phyloP scores from a whole-genome alignment of 2,329 filamentous ascomycete genomes.

The Didymella pinodella region DNA sequence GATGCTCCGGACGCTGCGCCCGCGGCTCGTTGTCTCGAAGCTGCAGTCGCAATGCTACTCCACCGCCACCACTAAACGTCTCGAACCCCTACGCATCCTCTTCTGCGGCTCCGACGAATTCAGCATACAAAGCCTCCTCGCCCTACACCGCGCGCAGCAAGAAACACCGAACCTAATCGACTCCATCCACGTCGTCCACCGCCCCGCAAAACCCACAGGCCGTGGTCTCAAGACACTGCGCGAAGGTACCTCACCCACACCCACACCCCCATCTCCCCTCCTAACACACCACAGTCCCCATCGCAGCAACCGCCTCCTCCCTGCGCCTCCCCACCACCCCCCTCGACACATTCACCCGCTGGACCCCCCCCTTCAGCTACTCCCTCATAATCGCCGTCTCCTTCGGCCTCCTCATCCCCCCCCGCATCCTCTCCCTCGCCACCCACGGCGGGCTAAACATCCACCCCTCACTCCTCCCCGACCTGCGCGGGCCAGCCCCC shows the following conservation, averaged over 20 bases:
- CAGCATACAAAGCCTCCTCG: conserved; percentile 78
- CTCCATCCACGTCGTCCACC: conserved; percentile 86
- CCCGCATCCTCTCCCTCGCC: conserved; percentile 71
- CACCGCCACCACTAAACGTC: not conserved
- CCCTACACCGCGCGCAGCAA: conserved; percentile 69
- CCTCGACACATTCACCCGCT: conserved; percentile 81
- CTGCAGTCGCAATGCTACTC: not conserved
- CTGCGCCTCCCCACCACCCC: conserved; percentile 70
- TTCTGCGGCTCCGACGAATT: conserved; percentile 96
- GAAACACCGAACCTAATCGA: conserved; percentile 49
- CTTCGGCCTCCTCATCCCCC: conserved; percentile 89
- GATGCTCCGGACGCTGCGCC: conserved; percentile 37
- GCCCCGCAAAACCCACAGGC: conserved; percentile 79
- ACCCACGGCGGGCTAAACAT: conserved; percentile 91
- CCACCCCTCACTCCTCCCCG: conserved; percentile 88
- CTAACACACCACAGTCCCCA: conserved; percentile 67
- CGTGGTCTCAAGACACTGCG: conserved; percentile 74
- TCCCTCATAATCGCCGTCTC: conserved; percentile 92
- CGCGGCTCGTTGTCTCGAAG: conserved; percentile 17
- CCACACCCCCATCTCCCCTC: too few species aligned
- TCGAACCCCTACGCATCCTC: conserved; percentile 76
- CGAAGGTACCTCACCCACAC: conserved; percentile 60
- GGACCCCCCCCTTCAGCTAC: conserved; percentile 60
- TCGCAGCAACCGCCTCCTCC: conserved; percentile 71
- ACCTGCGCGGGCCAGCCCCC: conserved; percentile 85